Percentiles rank a stretch among this genome's conserved stretches.
Conservation (phyloP, 2,329 filamentous ascomycete genomes). For the Pyrenochaeta sp. region DNA sequence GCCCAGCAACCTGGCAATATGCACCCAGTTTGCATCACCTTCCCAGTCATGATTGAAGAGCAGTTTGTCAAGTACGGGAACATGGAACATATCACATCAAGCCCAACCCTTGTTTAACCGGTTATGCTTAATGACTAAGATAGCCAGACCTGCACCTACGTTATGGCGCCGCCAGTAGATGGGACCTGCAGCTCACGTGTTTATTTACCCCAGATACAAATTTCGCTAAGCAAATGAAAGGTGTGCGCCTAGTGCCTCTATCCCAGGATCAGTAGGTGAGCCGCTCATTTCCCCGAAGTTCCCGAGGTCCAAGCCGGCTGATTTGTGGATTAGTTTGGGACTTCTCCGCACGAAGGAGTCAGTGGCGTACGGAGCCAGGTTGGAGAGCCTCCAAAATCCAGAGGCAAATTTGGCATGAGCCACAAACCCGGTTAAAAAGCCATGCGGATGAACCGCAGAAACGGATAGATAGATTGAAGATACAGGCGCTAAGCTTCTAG, state of each 20-base stretch:
- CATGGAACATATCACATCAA: neutral
- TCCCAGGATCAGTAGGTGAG: slow-evolving; percentile 10
- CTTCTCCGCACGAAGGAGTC: slow-evolving; percentile 6
- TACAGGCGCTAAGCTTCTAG: slow-evolving; percentile 21
- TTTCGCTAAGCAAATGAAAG: slow-evolving; percentile 15
- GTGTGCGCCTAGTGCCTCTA: slow-evolving; percentile 14
- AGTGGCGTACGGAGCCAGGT: neutral
- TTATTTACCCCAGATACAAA: slow-evolving; percentile 17
- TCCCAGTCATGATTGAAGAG: neutral
- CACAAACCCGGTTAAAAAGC: slow-evolving; percentile 28
- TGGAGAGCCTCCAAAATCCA: slow-evolving; percentile 5
- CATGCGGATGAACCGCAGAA: slow-evolving; percentile 12
- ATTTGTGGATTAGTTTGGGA: slow-evolving; percentile 27
- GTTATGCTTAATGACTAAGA: neutral
- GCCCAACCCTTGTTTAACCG: slow-evolving; percentile 4
- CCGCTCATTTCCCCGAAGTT: slow-evolving; percentile 9
- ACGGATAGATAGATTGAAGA: slow-evolving; percentile 18
- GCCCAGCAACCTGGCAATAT: slow-evolving; percentile 18
- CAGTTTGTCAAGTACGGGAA: neutral
- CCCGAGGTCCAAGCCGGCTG: slow-evolving; percentile 34
- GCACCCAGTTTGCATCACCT: slow-evolving; percentile 1
- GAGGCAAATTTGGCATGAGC: slow-evolving; percentile 12
- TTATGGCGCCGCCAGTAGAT: slow-evolving; percentile 3
- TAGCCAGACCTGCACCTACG: slow-evolving; percentile 1
- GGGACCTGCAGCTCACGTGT: slow-evolving; percentile 28